Evolutionary conservation across 441 rosid genomes (phyloP), one percentile per base, ranked within the genome.

Genomic region (Gossypium davidsonii): DNA sequence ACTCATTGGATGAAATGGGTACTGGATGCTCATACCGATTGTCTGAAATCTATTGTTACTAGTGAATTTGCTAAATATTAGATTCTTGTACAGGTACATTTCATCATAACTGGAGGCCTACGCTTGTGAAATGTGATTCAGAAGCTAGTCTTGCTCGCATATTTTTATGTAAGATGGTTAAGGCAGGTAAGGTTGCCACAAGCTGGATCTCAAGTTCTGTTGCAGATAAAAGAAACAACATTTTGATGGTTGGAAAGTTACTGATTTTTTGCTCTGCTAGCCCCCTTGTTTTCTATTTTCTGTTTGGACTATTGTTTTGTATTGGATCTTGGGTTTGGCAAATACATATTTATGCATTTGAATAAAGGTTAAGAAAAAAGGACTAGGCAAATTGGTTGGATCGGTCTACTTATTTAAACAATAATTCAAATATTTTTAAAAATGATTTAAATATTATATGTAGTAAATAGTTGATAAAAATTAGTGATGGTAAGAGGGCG

Each of bases 231-330:
- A 11, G 12, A 26, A 26, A 57, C 7, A 23, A 21, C 51, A 71
- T 56, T 70, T 56, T 46, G 67, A 59, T 60, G 74, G 15, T 26
- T 48, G 12, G 12, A 37, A 70, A 70, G 51, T 70, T 55, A 31
- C 2, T 28, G 72, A 25, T 66, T 66, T 46, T 23, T 48, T 66
- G 56, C 55, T 46, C 39, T 67, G 25, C 61, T 46, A 4, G 1
- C 9, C 12, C 11, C 59, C 26, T 20, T 55, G 21, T 55, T 55
- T 18, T 7, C 2, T 20, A 10, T 21, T 56, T 21, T 21, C 10
- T 18, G 21, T 55, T 55, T 18, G 42, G 10, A 37, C 60, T 4
- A 3, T 55, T 44, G 46, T 31, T 3, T 42, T 10, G 67, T 15
- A 11, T 37, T 37, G 42, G 42, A 34, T 34, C 42, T 37, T 37